These are phyloP conservation scores for Clonostachys byssicola DNA, from an alignment of 2,329 filamentous ascomycete genomes.

Conservation along the genomic window DNA sequence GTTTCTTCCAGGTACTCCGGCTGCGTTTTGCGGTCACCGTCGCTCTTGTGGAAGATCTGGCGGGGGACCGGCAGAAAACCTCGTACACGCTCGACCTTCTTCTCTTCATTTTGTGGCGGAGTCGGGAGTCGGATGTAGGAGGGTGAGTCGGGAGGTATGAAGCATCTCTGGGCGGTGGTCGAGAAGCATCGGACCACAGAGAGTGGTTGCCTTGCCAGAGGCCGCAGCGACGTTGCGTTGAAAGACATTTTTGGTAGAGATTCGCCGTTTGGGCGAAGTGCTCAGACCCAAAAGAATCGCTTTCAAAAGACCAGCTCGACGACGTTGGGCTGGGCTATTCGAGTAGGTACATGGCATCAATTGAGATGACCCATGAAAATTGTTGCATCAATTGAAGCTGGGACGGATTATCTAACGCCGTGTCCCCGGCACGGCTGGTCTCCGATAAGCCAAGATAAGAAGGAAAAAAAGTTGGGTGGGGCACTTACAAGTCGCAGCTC, in stretches of 20 bases:
- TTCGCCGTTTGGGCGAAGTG: too few species aligned
- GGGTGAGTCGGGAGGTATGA: slow-evolving; percentile 82
- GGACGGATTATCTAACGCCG: too few species aligned
- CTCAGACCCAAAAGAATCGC: too few species aligned
- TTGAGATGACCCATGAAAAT: too few species aligned
- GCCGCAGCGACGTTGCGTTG: too few species aligned
- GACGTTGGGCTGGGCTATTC: too few species aligned
- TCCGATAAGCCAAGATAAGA: background rate
- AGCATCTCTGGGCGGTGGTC: background rate
- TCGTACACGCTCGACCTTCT: slow-evolving; percentile 48
- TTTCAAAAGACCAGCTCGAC: too few species aligned
- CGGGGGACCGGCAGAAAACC: slow-evolving; percentile 82
- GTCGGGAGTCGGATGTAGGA: slow-evolving; percentile 79
- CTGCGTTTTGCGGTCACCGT: slow-evolving; percentile 56
- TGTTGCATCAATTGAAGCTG: too few species aligned
- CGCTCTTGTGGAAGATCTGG: slow-evolving; percentile 63
- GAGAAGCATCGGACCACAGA: slow-evolving; percentile 15
- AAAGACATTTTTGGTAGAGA: too few species aligned
- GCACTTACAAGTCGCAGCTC: background rate
- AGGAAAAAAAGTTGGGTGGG: background rate
- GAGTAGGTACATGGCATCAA: too few species aligned
- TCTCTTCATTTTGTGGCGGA: slow-evolving; percentile 64
- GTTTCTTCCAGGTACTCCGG: slow-evolving; percentile 56
- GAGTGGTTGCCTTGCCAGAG: background rate
- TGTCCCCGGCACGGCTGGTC: too few species aligned